phyloP scores from a whole-genome alignment of 2,329 filamentous ascomycete species.

The Amauroascus niger region DNA sequence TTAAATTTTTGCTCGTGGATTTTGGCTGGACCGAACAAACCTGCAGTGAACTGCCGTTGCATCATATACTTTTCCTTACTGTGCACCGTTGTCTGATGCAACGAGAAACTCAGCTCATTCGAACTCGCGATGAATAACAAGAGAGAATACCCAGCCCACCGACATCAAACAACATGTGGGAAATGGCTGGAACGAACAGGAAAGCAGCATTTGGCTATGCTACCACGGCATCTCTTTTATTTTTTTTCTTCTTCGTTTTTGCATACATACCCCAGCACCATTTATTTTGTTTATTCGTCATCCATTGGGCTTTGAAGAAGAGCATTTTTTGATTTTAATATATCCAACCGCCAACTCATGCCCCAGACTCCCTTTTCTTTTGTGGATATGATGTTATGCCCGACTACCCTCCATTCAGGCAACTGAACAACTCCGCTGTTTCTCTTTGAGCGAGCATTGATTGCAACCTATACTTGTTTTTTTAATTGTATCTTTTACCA shows the following conservation, averaged over 20 bases:
- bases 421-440: constrained; percentile 10
- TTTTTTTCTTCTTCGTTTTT: background rate
- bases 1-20: constrained; percentile 6
- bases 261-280: background rate
- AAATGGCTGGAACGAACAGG: background rate
- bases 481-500: constrained; percentile 6
- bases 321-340: background rate
- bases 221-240: constrained; percentile 2
- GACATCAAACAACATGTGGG: background rate
- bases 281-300: background rate
- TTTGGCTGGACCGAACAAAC: constrained; percentile 9
- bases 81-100: background rate
- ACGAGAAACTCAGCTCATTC: background rate
- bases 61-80: background rate
- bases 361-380: constrained; percentile 10
- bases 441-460: constrained; percentile 9
- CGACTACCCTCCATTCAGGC: constrained; percentile 15
- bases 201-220: background rate
- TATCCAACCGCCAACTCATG: constrained; percentile 5
- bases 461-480: background rate
- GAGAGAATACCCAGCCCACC: background rate
- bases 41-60: background rate
- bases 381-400: constrained; percentile 13
- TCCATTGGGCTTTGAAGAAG: background rate
- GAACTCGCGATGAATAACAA: constrained; percentile 2